phyloP scores from a whole-genome alignment of 495 filamentous ascomycete species.

The Elasticomyces elasticus region DNA sequence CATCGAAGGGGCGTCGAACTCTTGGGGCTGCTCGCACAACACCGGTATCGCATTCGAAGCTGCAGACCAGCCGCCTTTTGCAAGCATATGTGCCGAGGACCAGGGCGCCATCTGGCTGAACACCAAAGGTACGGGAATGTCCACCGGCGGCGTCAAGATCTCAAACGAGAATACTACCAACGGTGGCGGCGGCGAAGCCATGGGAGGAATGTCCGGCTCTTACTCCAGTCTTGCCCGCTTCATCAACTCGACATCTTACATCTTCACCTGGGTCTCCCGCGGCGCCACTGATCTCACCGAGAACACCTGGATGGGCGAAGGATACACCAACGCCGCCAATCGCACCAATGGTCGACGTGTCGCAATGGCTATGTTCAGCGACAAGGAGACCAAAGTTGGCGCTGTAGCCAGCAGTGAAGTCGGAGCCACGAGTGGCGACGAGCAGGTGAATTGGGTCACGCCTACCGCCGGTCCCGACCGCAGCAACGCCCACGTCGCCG shows the following conservation, averaged over 20 bases:
- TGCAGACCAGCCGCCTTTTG: constrained; percentile 40
- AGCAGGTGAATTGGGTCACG: constrained; percentile 45
- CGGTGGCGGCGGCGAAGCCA: constrained; percentile 42
- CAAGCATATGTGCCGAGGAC: constrained; percentile 46
- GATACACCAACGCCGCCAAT: constrained; percentile 39
- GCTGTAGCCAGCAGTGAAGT: constrained; percentile 38
- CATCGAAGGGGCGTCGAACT: constrained; percentile 39
- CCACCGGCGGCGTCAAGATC: constrained; percentile 39
- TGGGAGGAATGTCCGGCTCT: constrained; percentile 48
- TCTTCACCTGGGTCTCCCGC: constrained; percentile 46
- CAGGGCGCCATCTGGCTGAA: constrained; percentile 51
- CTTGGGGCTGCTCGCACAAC: constrained; percentile 50
- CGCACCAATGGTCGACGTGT: constrained; percentile 44
- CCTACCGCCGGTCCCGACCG: constrained; percentile 36
- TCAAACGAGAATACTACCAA: constrained; percentile 48
- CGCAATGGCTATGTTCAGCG: constrained; percentile 38
- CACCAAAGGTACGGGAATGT: constrained; percentile 43
- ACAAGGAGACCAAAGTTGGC: constrained; percentile 43
- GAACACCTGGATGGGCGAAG: constrained; percentile 43
- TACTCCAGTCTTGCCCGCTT: constrained; percentile 43
- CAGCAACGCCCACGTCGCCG: constrained; percentile 44
- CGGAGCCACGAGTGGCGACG: constrained; percentile 41
- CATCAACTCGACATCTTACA: constrained; percentile 35
- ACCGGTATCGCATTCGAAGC: constrained; percentile 49
- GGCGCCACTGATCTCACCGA: constrained; percentile 40